Conservation (phyloP, 805 yeast genomes). For the Yarrowia phangngaensis region DNA sequence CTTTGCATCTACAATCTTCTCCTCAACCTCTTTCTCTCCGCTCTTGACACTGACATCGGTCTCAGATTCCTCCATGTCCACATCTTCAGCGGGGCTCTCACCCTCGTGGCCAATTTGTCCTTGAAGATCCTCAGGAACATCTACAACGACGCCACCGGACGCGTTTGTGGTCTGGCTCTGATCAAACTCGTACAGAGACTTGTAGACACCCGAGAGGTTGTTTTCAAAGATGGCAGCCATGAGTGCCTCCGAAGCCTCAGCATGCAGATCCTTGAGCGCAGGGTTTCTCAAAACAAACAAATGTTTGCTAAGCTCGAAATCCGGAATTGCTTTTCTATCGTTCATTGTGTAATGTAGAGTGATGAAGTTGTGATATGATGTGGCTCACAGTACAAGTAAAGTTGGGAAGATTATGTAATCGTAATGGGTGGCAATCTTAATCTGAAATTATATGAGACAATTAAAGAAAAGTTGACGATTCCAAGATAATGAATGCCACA, state of each 20-base stretch:
- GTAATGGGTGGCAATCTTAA: background rate
- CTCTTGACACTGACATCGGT: slow-evolving; percentile 20
- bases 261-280: slow-evolving; percentile 43
- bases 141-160: slow-evolving; percentile 29
- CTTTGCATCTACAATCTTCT: slow-evolving; percentile 12
- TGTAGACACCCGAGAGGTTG: slow-evolving; percentile 78
- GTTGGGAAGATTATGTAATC: slow-evolving; percentile 8
- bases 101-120: slow-evolving; percentile 24
- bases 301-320: slow-evolving; percentile 73
- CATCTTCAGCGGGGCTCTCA: slow-evolving; percentile 15
- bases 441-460: background rate
- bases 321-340: slow-evolving; percentile 50
- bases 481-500: too few species aligned
- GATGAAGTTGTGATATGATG: background rate
- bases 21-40: slow-evolving; percentile 23
- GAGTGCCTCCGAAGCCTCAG: slow-evolving; percentile 47
- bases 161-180: slow-evolving; percentile 40
- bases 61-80: slow-evolving; percentile 19
- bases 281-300: slow-evolving; percentile 59
- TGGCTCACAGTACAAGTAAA: background rate
- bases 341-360: slow-evolving; percentile 9
- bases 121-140: slow-evolving; percentile 23
- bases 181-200: slow-evolving; percentile 49
- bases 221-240: slow-evolving; percentile 53
- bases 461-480: too few species aligned